These are phyloP conservation scores for Russula sp. DNA, from an alignment of 768 basidiomycete genomes.

Conservation along the genomic window DNA sequence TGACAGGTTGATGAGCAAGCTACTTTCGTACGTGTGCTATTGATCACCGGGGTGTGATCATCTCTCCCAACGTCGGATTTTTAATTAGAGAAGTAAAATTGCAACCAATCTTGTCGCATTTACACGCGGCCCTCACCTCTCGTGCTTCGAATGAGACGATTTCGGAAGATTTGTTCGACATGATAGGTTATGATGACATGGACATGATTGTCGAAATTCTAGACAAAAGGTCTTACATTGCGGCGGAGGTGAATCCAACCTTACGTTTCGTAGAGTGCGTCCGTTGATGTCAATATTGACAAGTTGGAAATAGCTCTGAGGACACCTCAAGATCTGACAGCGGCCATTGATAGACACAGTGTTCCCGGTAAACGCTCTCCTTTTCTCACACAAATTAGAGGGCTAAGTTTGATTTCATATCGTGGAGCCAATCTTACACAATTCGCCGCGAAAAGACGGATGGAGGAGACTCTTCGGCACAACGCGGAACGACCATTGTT, in stretches of 20 bases:
- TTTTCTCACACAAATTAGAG: background rate
- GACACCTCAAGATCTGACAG: background rate
- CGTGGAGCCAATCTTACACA: constrained; percentile 10
- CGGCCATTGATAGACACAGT: background rate
- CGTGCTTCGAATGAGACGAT: constrained; percentile 62
- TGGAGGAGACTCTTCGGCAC: constrained; percentile 57
- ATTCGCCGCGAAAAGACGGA: constrained; percentile 49
- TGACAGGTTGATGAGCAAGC: constrained; percentile 20
- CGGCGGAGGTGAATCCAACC: constrained; percentile 45
- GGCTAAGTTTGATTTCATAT: constrained; percentile 7
- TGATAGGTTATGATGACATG: constrained; percentile 81
- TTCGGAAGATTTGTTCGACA: constrained; percentile 71
- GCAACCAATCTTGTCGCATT: constrained; percentile 32
- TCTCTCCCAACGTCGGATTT: background rate
- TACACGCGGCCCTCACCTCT: constrained; percentile 47
- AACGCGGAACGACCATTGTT: constrained; percentile 69
- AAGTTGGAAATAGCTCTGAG: constrained; percentile 23
- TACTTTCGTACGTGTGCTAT: constrained; percentile 28
- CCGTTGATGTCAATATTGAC: constrained; percentile 14
- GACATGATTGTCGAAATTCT: constrained; percentile 74
- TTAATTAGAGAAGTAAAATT: constrained; percentile 34
- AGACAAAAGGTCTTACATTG: constrained; percentile 48
- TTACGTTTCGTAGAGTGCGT: background rate
- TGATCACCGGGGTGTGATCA: constrained; percentile 6
- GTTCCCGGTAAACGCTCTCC: background rate